Evolutionary conservation across 352 stramenopile species (phyloP).

Genomic region (Phytopythium ostracodes): DNA sequence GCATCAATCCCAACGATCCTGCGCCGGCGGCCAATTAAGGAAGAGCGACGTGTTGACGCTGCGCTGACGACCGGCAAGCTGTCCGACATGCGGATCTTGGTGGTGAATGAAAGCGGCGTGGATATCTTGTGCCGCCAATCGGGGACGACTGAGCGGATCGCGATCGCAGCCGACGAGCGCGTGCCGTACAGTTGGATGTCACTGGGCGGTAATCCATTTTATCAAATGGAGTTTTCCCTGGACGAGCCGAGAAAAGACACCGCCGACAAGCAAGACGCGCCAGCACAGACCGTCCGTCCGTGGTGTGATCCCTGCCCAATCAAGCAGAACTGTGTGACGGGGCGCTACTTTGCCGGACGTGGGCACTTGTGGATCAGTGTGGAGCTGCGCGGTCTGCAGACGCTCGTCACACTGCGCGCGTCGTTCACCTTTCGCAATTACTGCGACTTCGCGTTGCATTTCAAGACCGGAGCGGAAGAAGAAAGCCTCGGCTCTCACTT

Average conservation of each 20-base stretch:
- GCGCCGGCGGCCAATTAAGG: conserved; percentile 5
- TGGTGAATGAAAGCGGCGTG: conserved; percentile 40
- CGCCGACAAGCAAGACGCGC: background rate
- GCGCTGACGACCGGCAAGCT: conserved; percentile 21
- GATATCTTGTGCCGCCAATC: conserved; percentile 67
- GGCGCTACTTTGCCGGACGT: conserved; percentile 37
- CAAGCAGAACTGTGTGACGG: conserved; percentile 53
- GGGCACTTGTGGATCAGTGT: conserved; percentile 75
- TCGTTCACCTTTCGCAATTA: conserved; percentile 43
- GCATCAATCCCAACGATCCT: conserved; percentile 51
- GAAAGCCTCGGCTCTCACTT: background rate
- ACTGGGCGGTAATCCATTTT: conserved; percentile 36
- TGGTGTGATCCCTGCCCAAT: conserved; percentile 72
- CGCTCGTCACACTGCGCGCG: conserved; percentile 48
- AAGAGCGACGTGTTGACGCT: background rate
- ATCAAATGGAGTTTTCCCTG: conserved; percentile 52
- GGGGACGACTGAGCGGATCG: conserved; percentile 50
- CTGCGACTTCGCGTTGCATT: conserved; percentile 28
- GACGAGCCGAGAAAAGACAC: conserved; percentile 15
- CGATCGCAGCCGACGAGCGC: conserved; percentile 21
- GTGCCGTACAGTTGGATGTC: conserved; percentile 73
- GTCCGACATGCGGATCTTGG: conserved; percentile 52
- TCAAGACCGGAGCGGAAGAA: conserved; percentile 27
- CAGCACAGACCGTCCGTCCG: conserved; percentile 1
- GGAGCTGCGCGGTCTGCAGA: conserved; percentile 50